Evolutionary conservation across 1,284 basidiomycete species (phyloP).

Genomic region (Moesziomyces globuligerus): DNA sequence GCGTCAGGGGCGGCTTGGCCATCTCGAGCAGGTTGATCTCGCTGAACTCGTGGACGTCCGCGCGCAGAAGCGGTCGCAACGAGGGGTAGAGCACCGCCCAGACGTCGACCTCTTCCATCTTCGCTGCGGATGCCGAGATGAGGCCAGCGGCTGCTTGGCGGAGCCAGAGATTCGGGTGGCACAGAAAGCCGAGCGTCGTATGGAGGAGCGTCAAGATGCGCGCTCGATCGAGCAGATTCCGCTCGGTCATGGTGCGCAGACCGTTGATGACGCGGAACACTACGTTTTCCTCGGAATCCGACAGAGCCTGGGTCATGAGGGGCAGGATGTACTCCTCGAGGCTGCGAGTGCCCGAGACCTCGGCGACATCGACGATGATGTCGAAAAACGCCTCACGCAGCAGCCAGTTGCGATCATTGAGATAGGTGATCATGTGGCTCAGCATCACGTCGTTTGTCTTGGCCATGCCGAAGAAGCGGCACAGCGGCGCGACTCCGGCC

Average conservation of each 20-base stretch:
- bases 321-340: slow-evolving; percentile 82
- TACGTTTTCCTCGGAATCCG: slow-evolving; percentile 93
- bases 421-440: slow-evolving; percentile 97
- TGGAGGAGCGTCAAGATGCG: slow-evolving; percentile 94
- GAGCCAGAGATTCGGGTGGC: slow-evolving; percentile 97
- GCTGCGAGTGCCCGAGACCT: slow-evolving; percentile 65
- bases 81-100: slow-evolving; percentile 97
- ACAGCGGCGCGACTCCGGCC: slow-evolving; percentile 83
- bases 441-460: slow-evolving; percentile 93
- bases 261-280: slow-evolving; percentile 86
- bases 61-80: slow-evolving; percentile 83
- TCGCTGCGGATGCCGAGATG: slow-evolving; percentile 80
- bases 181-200: slow-evolving; percentile 84
- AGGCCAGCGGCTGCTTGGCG: slow-evolving; percentile 91
- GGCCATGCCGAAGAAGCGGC: slow-evolving; percentile 89
- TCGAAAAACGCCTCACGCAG: slow-evolving; percentile 92
- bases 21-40: slow-evolving; percentile 79
- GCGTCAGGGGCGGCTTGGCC: slow-evolving; percentile 80
- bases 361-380: slow-evolving; percentile 89
- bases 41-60: slow-evolving; percentile 82
- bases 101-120: slow-evolving; percentile 76
- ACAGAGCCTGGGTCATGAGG: slow-evolving; percentile 84
- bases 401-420: slow-evolving; percentile 92
- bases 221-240: slow-evolving; percentile 87
- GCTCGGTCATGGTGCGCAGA: slow-evolving; percentile 83